A percentile compares a stretch with the other conserved stretches of the same genome.
phyloP scores from a whole-genome alignment of 1,139 yeast genomes.

The Saccharomyces hybrid region DNA sequence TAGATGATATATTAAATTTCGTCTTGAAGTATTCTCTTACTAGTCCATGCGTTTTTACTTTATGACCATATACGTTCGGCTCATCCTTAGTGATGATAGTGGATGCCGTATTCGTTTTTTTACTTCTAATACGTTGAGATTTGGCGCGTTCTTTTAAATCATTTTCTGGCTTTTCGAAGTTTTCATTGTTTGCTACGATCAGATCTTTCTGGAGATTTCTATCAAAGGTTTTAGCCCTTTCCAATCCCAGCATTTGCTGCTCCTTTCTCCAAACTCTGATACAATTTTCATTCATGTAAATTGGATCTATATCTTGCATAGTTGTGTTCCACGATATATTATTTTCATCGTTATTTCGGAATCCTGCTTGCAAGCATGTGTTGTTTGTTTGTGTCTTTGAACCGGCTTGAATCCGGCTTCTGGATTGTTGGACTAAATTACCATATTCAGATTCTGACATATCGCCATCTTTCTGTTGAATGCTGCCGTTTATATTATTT shows the following conservation, averaged over 20 bases:
- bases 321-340: background rate
- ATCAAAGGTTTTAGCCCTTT: background rate
- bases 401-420: background rate
- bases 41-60: background rate
- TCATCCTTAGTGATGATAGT: background rate
- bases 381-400: background rate
- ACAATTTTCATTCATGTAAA: background rate
- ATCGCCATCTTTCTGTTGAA: background rate
- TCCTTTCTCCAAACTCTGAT: background rate
- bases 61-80: background rate
- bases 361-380: background rate
- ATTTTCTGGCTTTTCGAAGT: background rate
- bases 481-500: background rate
- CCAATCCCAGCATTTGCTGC: background rate
- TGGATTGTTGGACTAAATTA: background rate
- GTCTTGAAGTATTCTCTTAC: background rate
- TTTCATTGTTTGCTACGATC: background rate
- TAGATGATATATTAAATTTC: background rate
- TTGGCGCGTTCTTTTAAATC: background rate
- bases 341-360: background rate
- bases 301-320: background rate
- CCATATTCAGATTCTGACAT: background rate
- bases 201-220: background rate
- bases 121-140: background rate
- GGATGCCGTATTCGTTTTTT: background rate